Conservation (phyloP, 2,329 filamentous ascomycete species). For the Colletotrichum musae region DNA sequence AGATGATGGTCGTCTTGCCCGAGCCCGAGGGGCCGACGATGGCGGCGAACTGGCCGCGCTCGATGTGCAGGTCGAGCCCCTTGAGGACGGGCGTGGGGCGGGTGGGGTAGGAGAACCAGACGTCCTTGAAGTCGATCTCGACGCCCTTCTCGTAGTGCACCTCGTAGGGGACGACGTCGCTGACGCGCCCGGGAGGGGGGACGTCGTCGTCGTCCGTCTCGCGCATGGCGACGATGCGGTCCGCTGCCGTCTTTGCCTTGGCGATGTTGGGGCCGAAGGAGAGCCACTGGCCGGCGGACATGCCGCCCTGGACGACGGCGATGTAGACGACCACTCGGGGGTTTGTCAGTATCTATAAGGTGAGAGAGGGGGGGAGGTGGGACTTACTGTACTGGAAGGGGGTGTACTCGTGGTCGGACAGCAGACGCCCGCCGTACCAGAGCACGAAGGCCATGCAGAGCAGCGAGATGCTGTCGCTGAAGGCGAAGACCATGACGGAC, state of each 20-base stretch:
- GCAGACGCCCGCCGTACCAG: slow-evolving; percentile 40
- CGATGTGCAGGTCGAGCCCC: slow-evolving; percentile 49
- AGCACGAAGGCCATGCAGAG: slow-evolving; percentile 42
- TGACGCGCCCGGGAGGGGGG: slow-evolving; percentile 43
- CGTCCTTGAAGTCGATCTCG: slow-evolving; percentile 43
- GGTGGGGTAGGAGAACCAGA: slow-evolving; percentile 40
- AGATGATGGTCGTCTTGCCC: slow-evolving; percentile 50
- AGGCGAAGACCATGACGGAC: slow-evolving; percentile 36
- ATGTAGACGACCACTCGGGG: slow-evolving; percentile 41
- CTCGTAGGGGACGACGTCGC: slow-evolving; percentile 33
- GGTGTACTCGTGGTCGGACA: slow-evolving; percentile 40
- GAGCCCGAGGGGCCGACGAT: slow-evolving; percentile 74
- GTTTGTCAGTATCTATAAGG: neutral
- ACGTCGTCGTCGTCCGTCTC: slow-evolving; percentile 57
- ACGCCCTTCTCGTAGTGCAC: slow-evolving; percentile 43
- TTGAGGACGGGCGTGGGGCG: slow-evolving; percentile 36
- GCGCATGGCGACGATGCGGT: slow-evolving; percentile 39
- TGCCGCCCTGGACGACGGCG: slow-evolving; percentile 41
- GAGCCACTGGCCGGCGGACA: slow-evolving; percentile 41
- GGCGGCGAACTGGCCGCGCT: slow-evolving; percentile 76
- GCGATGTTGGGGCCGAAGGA: slow-evolving; percentile 42
- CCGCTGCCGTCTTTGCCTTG: slow-evolving; percentile 40
- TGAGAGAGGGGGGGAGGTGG: too few relatives aligned
- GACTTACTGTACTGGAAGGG: slow-evolving; percentile 42
- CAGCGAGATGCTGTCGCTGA: slow-evolving; percentile 36